Base-by-base conservation (phyloP, 768 basidiomycete genomes). In the Mycena filopes region DNA sequence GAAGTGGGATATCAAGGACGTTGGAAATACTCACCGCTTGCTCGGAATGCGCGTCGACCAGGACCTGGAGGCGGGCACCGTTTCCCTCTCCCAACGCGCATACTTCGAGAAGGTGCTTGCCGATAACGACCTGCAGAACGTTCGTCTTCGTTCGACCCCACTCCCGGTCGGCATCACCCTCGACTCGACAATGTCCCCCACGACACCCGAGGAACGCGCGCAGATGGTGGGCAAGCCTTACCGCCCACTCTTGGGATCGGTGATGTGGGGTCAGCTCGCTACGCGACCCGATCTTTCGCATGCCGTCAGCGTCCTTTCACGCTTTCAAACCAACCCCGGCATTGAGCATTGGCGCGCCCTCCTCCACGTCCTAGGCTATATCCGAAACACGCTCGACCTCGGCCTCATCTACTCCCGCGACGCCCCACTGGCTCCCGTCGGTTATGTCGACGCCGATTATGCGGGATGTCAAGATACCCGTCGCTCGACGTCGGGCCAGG, bases 361-460 rank as follows among this genome's bases (percentile, higher is more conserved):
- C 10, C 46, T 48, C 46, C 41, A 42, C n/a, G 41, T 42, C 41
- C 41, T 42, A 9, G 41, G 41, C 8, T 42, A 42, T n/a, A 42
- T 42, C 18, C n/a, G 41, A 8, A 42, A 42, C n/a, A 42, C 41
- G 8, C 41, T 42, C 6, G 41, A 42, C 15, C n/a, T 16, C n/a
- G 13, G 41, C 41, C 41, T 42, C 13, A 16, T n/a, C n/a, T 42
- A 42, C 15, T 42, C 41, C 8, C 41, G n/a, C n/a, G 41, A 42
- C 18, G 41, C 41, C 6, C n/a, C 41, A 6, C 41, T 48, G 16
- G 21, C 23, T 48, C 46, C 46, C 21, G 21, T 48, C 8, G 46
- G 46, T 25, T 48, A 48, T 16, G 21, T 25, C 0, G 74, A 76
- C 66, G 71, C 75, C 9, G 72, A 77, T 49, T 75, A 70, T 60